phyloP scores from a whole-genome alignment of 2,329 filamentous ascomycete species.

The Aspergillus oerlinghausenensis region DNA sequence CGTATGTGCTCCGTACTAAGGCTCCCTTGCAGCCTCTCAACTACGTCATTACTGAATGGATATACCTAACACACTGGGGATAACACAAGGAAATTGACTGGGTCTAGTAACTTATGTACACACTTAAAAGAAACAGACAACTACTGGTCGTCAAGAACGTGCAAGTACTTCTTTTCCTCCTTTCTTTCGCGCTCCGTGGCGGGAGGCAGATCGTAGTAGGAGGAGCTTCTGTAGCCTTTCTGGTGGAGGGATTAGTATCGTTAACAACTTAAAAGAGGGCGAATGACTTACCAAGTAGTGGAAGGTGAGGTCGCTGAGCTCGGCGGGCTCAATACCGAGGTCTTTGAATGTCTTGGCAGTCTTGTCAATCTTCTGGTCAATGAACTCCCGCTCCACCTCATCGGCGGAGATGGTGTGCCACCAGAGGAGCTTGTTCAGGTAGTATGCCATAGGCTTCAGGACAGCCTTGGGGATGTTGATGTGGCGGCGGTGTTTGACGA shows the following conservation, averaged over 20 bases:
- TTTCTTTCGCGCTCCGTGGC: constrained; percentile 90
- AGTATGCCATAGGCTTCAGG: constrained; percentile 67
- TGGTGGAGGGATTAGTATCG: constrained; percentile 34
- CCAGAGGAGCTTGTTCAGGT: constrained; percentile 81
- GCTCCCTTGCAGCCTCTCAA: neutral
- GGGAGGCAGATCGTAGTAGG: constrained; percentile 89
- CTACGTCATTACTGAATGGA: neutral
- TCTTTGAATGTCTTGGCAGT: constrained; percentile 94
- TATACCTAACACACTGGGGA: neutral
- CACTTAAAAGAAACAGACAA: constrained; percentile 28
- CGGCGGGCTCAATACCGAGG: constrained; percentile 80
- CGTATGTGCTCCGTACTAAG: neutral
- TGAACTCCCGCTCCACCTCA: constrained; percentile 85
- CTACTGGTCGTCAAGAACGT: constrained; percentile 84
- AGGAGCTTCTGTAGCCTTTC: constrained; percentile 85
- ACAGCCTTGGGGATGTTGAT: constrained; percentile 83
- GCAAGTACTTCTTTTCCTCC: constrained; percentile 95
- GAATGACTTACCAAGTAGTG: constrained; percentile 74
- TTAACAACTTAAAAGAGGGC: neutral
- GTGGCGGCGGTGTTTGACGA: constrained; percentile 81
- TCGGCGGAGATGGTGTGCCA: constrained; percentile 81
- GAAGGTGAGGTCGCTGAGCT: constrained; percentile 82
- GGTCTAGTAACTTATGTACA: constrained; percentile 41
- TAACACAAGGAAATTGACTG: constrained; percentile 32
- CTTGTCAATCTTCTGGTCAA: constrained; percentile 87